Conservation (phyloP, 1,284 basidiomycete species). For the Fistulina hepatica region DNA sequence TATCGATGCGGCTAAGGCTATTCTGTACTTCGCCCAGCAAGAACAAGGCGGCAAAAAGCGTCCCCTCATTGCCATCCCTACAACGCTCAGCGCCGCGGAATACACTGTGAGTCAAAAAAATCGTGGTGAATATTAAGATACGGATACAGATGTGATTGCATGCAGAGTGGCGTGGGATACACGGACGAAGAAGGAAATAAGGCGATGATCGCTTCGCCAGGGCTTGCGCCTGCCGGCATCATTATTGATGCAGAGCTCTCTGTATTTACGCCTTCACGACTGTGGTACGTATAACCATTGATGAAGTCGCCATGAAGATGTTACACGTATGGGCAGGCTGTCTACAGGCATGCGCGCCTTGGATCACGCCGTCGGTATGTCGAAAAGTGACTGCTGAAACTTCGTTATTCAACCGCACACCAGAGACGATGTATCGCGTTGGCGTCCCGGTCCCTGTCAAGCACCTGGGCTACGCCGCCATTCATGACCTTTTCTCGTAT, state of each 20-base stretch:
- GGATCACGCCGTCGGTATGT: constrained; percentile 65
- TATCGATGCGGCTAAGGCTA: constrained; percentile 66
- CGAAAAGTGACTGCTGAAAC: not conserved
- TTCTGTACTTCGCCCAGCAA: constrained; percentile 50
- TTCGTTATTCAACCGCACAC: not conserved
- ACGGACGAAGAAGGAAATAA: constrained; percentile 67
- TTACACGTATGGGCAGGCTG: constrained; percentile 34
- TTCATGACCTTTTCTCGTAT: constrained; percentile 65
- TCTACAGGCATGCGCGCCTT: constrained; percentile 69
- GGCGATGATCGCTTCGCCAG: constrained; percentile 39
- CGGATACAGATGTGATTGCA: constrained; percentile 3
- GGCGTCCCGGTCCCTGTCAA: constrained; percentile 48
- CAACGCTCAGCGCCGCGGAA: constrained; percentile 74
- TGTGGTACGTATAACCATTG: constrained; percentile 41
- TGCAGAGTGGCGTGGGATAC: constrained; percentile 56
- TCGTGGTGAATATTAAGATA: not conserved
- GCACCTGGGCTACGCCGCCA: constrained; percentile 51
- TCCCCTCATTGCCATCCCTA: constrained; percentile 66
- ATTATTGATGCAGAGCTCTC: constrained; percentile 74
- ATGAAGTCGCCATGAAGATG: not conserved
- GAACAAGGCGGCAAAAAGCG: constrained; percentile 36
- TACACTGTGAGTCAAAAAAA: constrained; percentile 48
- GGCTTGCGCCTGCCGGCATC: constrained; percentile 57
- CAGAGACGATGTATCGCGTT: constrained; percentile 63
- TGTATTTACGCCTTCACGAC: constrained; percentile 57